Conservation (phyloP, 371 early-diverging fungal species). For the Cokeromyces recurvatus region DNA sequence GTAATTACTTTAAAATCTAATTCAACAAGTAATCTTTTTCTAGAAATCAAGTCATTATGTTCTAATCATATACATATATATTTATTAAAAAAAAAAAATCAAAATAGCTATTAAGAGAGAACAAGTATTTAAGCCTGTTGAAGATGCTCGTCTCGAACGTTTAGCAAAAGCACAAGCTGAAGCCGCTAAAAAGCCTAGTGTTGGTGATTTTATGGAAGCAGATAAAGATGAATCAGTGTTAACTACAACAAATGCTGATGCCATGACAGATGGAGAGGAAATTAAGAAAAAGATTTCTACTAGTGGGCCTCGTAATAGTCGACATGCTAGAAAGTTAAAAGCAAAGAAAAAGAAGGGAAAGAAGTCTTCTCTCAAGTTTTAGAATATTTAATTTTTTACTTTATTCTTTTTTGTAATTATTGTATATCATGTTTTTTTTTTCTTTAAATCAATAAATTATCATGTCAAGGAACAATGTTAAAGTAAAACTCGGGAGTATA, state of each 20-base stretch:
- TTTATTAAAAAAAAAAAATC: too few species aligned
- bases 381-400: too few species aligned
- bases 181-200: constrained; percentile 34
- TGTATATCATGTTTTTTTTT: too few species aligned
- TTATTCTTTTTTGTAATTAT: too few species aligned
- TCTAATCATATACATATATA: too few species aligned
- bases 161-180: constrained; percentile 44
- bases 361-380: constrained; percentile 20
- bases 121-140: constrained; percentile 37
- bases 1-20: constrained; percentile 19
- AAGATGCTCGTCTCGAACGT: constrained; percentile 40
- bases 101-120: constrained; percentile 40
- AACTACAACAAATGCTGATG: background rate
- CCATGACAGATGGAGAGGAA: constrained; percentile 6
- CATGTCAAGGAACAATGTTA: too few species aligned
- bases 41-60: too few species aligned
- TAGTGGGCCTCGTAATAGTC: constrained; percentile 31
- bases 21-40: too few species aligned
- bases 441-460: too few species aligned
- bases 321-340: constrained; percentile 27
- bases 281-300: constrained; percentile 29
- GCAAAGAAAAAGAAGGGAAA: constrained; percentile 34
- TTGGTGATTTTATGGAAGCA: constrained; percentile 27
- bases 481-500: too few species aligned
- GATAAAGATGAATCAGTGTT: constrained; percentile 3